These are phyloP conservation scores for Kluyveromyces siamensis DNA, from an alignment of 805 yeast species.

Conservation along the genomic window DNA sequence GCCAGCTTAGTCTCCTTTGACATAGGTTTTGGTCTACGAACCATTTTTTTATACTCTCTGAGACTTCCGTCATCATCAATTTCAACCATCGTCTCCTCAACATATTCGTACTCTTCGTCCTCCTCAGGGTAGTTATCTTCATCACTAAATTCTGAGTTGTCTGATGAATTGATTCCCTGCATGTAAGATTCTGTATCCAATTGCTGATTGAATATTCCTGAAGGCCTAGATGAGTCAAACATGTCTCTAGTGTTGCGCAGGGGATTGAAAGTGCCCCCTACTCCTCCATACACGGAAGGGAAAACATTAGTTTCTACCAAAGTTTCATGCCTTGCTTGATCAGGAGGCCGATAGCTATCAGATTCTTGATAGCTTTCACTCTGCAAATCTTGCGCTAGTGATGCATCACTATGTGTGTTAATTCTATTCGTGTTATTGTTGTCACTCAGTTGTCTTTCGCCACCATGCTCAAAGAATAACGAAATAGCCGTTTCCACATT, in stretches of 20 bases:
- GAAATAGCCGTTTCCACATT: slow-evolving; percentile 80
- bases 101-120: slow-evolving; percentile 26
- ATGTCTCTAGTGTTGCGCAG: slow-evolving; percentile 19
- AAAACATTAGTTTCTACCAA: slow-evolving; percentile 36
- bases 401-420: slow-evolving; percentile 35
- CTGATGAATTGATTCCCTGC: slow-evolving; percentile 20
- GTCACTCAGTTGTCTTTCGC: slow-evolving; percentile 14
- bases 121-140: slow-evolving; percentile 33
- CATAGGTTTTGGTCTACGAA: slow-evolving; percentile 16
- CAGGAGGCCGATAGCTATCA: slow-evolving; percentile 62
- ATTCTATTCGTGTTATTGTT: slow-evolving; percentile 2
- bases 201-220: slow-evolving; percentile 31
- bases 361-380: slow-evolving; percentile 46
- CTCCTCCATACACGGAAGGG: slow-evolving; percentile 31
- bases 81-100: slow-evolving; percentile 26
- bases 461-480: slow-evolving; percentile 65
- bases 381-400: slow-evolving; percentile 53
- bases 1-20: slow-evolving; percentile 53
- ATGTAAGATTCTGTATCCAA: slow-evolving; percentile 9
- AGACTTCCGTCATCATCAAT: slow-evolving; percentile 31
- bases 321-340: slow-evolving; percentile 61
- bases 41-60: slow-evolving; percentile 23
- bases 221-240: slow-evolving; percentile 29
- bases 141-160: slow-evolving; percentile 30
- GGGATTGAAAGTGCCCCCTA: slow-evolving; percentile 29